phyloP scores from a whole-genome alignment of 2,329 filamentous ascomycete species.

The Bipolaris bicolor region DNA sequence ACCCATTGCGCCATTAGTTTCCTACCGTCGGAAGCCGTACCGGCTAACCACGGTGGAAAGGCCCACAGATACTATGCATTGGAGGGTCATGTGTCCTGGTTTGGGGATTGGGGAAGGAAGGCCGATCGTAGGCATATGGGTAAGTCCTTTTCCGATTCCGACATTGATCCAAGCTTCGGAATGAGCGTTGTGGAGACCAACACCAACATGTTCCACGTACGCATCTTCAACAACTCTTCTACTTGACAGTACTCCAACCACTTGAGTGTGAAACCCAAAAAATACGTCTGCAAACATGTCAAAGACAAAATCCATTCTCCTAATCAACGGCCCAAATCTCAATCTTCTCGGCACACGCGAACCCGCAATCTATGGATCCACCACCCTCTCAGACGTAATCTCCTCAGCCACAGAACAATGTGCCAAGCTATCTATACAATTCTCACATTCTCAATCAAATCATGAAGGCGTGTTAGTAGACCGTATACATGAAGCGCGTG shows the following conservation, averaged over 20 bases:
- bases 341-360: conserved; percentile 79
- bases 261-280: not conserved
- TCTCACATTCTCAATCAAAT: conserved; percentile 75
- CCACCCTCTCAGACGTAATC: conserved; percentile 69
- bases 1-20: not conserved
- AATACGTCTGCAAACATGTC: conserved; percentile 33
- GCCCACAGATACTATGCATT: not conserved
- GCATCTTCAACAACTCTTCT: not conserved
- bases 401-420: conserved; percentile 58
- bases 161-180: conserved; percentile 12
- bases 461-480: conserved; percentile 77
- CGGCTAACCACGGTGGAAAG: conserved; percentile 11
- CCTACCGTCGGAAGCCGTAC: conserved; percentile 9
- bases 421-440: conserved; percentile 53
- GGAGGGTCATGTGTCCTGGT: not conserved
- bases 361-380: conserved; percentile 73
- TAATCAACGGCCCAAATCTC: conserved; percentile 83
- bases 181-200: not conserved
- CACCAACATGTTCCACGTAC: not conserved
- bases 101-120: not conserved
- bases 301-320: conserved; percentile 62
- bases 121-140: conserved; percentile 9
- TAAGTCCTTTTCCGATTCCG: conserved; percentile 20
- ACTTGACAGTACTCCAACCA: not conserved
- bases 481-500: conserved; percentile 71